Conservation (phyloP, 2,329 filamentous ascomycete species). For the Exophiala dermatitidis region DNA sequence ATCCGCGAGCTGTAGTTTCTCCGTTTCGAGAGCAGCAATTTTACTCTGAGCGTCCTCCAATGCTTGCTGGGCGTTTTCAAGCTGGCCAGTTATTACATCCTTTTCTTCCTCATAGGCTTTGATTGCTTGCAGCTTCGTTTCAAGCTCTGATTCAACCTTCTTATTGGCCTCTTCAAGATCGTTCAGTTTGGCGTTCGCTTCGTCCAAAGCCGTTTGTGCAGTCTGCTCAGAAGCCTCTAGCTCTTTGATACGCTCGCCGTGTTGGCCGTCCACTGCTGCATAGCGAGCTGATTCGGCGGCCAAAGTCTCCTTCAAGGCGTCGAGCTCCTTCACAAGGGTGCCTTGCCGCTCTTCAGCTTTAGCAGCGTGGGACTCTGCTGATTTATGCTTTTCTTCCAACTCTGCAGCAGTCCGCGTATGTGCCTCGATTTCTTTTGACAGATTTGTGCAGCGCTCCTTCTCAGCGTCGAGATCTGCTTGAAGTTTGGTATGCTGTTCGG, state of each 20-base stretch:
- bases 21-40: constrained; percentile 17
- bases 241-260: constrained; percentile 6
- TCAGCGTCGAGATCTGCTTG: constrained; percentile 7
- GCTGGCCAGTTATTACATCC: constrained; percentile 1
- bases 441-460: background rate
- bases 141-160: constrained; percentile 15
- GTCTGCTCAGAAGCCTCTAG: constrained; percentile 9
- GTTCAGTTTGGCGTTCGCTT: constrained; percentile 7
- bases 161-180: constrained; percentile 4
- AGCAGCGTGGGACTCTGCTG: background rate
- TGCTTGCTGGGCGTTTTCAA: background rate
- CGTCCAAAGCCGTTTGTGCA: constrained; percentile 9
- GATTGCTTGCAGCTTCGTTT: constrained; percentile 32
- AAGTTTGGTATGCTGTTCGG: constrained; percentile 6
- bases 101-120: constrained; percentile 12
- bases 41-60: constrained; percentile 52
- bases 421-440: constrained; percentile 9
- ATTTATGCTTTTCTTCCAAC: constrained; percentile 6
- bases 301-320: constrained; percentile 10
- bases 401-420: constrained; percentile 7
- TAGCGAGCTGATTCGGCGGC: constrained; percentile 2
- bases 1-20: constrained; percentile 1
- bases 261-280: constrained; percentile 6
- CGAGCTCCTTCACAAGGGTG: constrained; percentile 5
- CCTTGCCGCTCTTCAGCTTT: constrained; percentile 9